Evolutionary conservation across 179 eudicot species (phyloP), one percentile per base, ranked within the genome.

Genomic region (Silene noctiflora): DNA sequence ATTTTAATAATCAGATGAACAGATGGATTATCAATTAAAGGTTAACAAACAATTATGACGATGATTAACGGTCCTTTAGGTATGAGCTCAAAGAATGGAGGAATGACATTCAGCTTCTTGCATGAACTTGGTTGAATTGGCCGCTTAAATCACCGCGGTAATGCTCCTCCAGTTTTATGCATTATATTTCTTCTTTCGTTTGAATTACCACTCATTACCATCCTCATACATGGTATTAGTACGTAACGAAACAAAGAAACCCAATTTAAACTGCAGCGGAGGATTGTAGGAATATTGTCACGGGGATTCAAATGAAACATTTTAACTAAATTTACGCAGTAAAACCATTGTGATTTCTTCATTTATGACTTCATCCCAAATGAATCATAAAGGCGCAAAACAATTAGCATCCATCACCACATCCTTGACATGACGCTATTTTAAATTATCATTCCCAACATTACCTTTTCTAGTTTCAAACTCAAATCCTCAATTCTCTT

Each of bases 401-500:
- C 17, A 2, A 51, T 46, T 29, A 62, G 71, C 61, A 70, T 31
- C 35, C 9, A 31, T 46, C 44, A 59, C 60, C 80, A 44, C 10
- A 27, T 17, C 72, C 19, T 60, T 59, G 9, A 64, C 48, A 16
- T 14, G 2, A n/a, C 10, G 16, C 69, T 17, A 64, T 4, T 35
- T 21, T 6, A 69, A 69, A 24, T 29, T 24, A 46, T 42, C 31
- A 42, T 8, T 44, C 11, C 60, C 58, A 44, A 73, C 75, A 87
- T 78, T 89, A 94, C 98, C 84, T 85, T 83, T 71, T 85, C 84
- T 55, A 89, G 33, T 76, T 94, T 85, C 13, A 79, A 67, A 53
- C 82, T 86, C 83, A 90, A 66, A 71, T 89, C 90, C 70, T 75
- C 70, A 75, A 82, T 74, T 78, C 85, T 86, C 77, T 80, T 87